Conservation (phyloP, 768 basidiomycete species). For the Kwoniella mangroviensis region DNA sequence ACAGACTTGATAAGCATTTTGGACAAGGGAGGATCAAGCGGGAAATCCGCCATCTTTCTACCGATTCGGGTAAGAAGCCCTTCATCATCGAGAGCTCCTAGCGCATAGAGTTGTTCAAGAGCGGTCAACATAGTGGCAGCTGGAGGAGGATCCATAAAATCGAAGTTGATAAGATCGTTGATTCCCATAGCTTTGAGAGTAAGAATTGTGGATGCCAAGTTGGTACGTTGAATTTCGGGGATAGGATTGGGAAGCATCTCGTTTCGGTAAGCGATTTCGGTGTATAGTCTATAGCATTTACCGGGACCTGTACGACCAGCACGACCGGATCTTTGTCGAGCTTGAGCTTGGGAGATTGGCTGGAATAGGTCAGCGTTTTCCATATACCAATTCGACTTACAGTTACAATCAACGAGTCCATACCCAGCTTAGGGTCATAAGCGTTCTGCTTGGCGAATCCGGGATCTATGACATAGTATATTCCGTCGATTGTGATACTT, state of each 20-base stretch:
- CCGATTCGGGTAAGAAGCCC: slow-evolving; percentile 91
- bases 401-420: slow-evolving; percentile 98
- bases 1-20: slow-evolving; percentile 99
- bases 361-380: slow-evolving; percentile 25
- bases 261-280: slow-evolving; percentile 96
- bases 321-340: slow-evolving; percentile 91
- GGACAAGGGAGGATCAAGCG: slow-evolving; percentile 92
- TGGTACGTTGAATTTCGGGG: slow-evolving; percentile 91
- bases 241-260: slow-evolving; percentile 98
- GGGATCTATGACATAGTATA: slow-evolving; percentile 98
- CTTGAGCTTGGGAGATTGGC: slow-evolving; percentile 98
- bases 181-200: slow-evolving; percentile 99
- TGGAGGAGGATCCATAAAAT: slow-evolving; percentile 99
- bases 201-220: slow-evolving; percentile 87
- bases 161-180: slow-evolving; percentile 95
- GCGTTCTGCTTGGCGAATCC: slow-evolving; percentile 99
- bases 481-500: slow-evolving; percentile 95
- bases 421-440: slow-evolving; percentile 93
- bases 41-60: slow-evolving; percentile 99
- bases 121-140: slow-evolving; percentile 97
- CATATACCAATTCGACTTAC: slow-evolving; percentile 43
- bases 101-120: slow-evolving; percentile 87
- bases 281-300: slow-evolving; percentile 96
- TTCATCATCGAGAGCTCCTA: slow-evolving; percentile 96
- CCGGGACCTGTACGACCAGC: slow-evolving; percentile 98